Percentiles rank a stretch among this genome's conserved stretches.
Conservation (phyloP, 2,329 filamentous ascomycete species). For the Colletotrichum eremochloae region DNA sequence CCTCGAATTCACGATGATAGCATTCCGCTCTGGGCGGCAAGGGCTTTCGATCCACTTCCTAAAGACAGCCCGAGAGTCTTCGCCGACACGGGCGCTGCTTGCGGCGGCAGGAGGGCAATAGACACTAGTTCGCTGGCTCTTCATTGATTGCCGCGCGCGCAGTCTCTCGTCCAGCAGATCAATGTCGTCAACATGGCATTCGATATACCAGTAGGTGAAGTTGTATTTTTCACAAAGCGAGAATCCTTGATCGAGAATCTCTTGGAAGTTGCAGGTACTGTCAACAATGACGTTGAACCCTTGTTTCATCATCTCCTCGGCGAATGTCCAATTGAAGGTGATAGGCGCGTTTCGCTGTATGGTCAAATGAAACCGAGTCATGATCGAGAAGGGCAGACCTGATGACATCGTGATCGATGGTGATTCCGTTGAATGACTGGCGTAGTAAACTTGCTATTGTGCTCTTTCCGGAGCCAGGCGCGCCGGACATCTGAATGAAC, state of each 20-base stretch:
- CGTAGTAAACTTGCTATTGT: slow-evolving; percentile 50
- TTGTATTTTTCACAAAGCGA: slow-evolving; percentile 46
- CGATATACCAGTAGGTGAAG: slow-evolving; percentile 49
- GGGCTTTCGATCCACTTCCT: slow-evolving; percentile 49
- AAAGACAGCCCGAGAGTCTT: slow-evolving; percentile 44
- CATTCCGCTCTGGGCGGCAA: slow-evolving; percentile 46
- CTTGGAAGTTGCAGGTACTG: slow-evolving; percentile 53
- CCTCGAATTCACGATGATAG: slow-evolving; percentile 46
- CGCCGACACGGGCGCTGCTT: background rate
- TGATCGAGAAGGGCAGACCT: slow-evolving; percentile 50
- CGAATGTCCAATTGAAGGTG: slow-evolving; percentile 54
- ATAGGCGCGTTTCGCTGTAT: slow-evolving; percentile 51
- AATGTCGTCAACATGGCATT: slow-evolving; percentile 49
- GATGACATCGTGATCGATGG: slow-evolving; percentile 55
- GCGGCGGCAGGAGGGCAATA: slow-evolving; percentile 45
- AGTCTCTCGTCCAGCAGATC: slow-evolving; percentile 50
- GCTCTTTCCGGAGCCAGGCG: slow-evolving; percentile 56
- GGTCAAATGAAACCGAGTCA: slow-evolving; percentile 47
- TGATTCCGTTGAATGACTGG: slow-evolving; percentile 46
- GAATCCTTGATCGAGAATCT: slow-evolving; percentile 49
- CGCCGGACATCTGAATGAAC: slow-evolving; percentile 53
- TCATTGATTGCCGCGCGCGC: slow-evolving; percentile 45
- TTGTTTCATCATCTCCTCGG: slow-evolving; percentile 52
- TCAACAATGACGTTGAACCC: slow-evolving; percentile 53
- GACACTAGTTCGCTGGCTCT: slow-evolving; percentile 50